phyloP scores from a whole-genome alignment of 768 basidiomycete species.

The Panaeolus cyanescens region DNA sequence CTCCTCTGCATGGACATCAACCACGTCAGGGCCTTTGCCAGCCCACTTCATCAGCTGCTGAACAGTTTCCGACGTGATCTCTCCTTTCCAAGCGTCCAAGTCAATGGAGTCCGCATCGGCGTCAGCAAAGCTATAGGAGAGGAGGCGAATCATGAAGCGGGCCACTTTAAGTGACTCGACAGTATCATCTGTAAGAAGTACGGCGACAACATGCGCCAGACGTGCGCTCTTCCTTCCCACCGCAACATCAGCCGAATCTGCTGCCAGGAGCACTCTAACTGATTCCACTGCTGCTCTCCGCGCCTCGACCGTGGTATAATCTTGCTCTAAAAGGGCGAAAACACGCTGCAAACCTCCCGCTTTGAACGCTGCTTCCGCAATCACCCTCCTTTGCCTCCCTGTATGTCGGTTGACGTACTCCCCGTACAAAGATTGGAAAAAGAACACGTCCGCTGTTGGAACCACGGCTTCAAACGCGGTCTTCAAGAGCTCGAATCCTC shows the following conservation, averaged over 20 bases:
- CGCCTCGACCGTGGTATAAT: slow-evolving; percentile 7
- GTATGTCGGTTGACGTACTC: not conserved
- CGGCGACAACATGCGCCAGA: slow-evolving; percentile 11
- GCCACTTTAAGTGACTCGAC: slow-evolving; percentile 11
- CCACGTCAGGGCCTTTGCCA: not conserved
- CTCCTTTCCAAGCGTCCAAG: not conserved
- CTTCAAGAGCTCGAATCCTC: slow-evolving; percentile 15
- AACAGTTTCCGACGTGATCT: not conserved
- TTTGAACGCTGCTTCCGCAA: slow-evolving; percentile 19
- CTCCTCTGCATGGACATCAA: not conserved
- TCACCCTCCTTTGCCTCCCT: slow-evolving; percentile 4
- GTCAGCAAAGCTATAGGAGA: slow-evolving; percentile 5
- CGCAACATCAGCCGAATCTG: slow-evolving; percentile 12
- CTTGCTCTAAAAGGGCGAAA: slow-evolving; percentile 7
- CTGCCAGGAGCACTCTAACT: slow-evolving; percentile 13
- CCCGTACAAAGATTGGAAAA: slow-evolving; percentile 15
- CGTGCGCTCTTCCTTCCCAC: slow-evolving; percentile 9
- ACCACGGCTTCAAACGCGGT: slow-evolving; percentile 13
- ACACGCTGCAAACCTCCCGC: slow-evolving; percentile 16
- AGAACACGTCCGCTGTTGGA: slow-evolving; percentile 12
- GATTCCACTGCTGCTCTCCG: slow-evolving; percentile 15
- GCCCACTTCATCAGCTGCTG: not conserved
- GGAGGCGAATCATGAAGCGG: slow-evolving; percentile 11
- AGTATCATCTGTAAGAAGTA: slow-evolving; percentile 12
- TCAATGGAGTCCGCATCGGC: not conserved